Base-by-base conservation (phyloP, 768 basidiomycete genomes). In the Psilocybe tampanensis region DNA sequence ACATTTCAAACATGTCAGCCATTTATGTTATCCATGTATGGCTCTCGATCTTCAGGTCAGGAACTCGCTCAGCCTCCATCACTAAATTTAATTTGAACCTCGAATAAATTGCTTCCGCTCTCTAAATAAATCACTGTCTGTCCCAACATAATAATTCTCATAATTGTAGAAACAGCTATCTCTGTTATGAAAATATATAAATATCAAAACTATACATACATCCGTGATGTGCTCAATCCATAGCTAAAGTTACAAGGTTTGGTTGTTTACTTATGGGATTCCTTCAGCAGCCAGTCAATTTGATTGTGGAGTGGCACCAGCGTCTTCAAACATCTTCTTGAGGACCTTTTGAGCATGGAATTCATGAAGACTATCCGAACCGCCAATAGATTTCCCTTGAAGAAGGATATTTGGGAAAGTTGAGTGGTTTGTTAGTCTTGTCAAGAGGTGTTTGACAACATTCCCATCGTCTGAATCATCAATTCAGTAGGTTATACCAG, bases 401-500 rank as follows among this genome's bases (percentile, higher is more conserved):
- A 93, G 64, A 23, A 94, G 62, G 52, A 90, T 74, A 60, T 94
- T 94, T 1, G 92, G 92, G 67, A 92, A 91, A 3, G 92, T 93
- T 7, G 78, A 69, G 13, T 79, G 88, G 2, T 73, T 71, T 2
- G 91, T 94, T 26, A 92, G 70, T 34, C 90, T 85, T 8, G 74
- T 76, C 47, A 94, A 74, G 26, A 93, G 72, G 9, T 75, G 70
- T 69, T 94, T 92, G 60, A 94, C 77, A 24, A 84, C 73, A 8
- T 75, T 72, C 0, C 78, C 74, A 63, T 93, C 91, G 58, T 80
- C 88, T 90, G 58, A 7, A 54, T 19, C 26, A 24, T 52, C 45
- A n/a, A 11, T 22, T 54, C 34, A 22, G 36, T 42, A 26, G 13
- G 15, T n/a, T 15, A 4, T n/a, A 39, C 47, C 24, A 47, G 29